Evolutionary conservation across 2,329 filamentous ascomycete genomes (phyloP).

Genomic region (Ascochyta pisi): DNA sequence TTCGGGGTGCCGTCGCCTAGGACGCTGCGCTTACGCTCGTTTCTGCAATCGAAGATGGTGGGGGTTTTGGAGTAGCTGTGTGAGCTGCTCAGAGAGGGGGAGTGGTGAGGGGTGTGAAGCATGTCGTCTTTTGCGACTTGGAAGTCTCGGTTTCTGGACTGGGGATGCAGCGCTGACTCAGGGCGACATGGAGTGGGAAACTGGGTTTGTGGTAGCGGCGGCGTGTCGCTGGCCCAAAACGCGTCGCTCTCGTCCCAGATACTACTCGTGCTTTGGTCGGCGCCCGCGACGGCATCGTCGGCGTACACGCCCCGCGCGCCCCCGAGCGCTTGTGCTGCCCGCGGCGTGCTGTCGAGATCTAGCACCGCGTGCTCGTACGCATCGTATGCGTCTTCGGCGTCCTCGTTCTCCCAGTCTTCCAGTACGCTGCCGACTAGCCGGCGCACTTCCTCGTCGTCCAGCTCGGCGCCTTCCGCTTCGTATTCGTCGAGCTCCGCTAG

Average conservation of each 20-base stretch:
- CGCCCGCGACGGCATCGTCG: not conserved
- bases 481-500: constrained; percentile 30
- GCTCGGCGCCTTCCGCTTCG: constrained; percentile 22
- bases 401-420: constrained; percentile 26
- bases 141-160: not conserved
- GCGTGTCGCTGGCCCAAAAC: constrained; percentile 9
- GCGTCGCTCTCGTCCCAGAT: constrained; percentile 18
- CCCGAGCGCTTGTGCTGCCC: not conserved
- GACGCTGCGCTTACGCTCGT: constrained; percentile 25
- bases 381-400: constrained; percentile 23
- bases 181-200: too few relatives aligned
- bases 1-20: constrained; percentile 33
- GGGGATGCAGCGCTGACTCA: too few relatives aligned
- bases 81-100: not conserved
- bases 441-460: constrained; percentile 29
- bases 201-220: not conserved
- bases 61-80: not conserved
- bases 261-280: not conserved
- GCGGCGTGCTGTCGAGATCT: constrained; percentile 10
- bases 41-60: not conserved
- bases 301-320: not conserved
- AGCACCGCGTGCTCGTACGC: constrained; percentile 3
- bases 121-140: constrained; percentile 1
- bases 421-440: constrained; percentile 30
- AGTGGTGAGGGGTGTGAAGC: not conserved